phyloP scores from a whole-genome alignment of 1,284 basidiomycete genomes.

The Austroboletus novae-zelandiae region DNA sequence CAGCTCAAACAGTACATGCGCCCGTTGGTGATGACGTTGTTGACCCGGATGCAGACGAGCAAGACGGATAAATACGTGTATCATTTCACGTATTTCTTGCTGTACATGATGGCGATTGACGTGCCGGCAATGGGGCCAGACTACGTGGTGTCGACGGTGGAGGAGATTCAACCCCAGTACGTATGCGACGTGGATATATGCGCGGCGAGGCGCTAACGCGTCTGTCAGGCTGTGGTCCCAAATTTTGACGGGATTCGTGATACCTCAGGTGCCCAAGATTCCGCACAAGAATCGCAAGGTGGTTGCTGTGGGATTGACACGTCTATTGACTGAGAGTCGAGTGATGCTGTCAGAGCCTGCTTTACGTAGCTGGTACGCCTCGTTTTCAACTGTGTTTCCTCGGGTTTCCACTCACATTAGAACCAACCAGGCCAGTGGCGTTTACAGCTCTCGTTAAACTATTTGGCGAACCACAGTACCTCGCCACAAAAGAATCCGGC shows the following conservation, averaged over 20 bases:
- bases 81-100: slow-evolving; percentile 78
- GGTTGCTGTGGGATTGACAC: slow-evolving; percentile 79
- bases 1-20: slow-evolving; percentile 75
- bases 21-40: slow-evolving; percentile 76
- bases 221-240: slow-evolving; percentile 79
- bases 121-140: slow-evolving; percentile 76
- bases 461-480: slow-evolving; percentile 71
- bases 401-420: not conserved
- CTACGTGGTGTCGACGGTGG: slow-evolving; percentile 73
- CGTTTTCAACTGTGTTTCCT: not conserved
- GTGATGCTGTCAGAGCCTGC: slow-evolving; percentile 65
- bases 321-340: slow-evolving; percentile 73
- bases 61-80: slow-evolving; percentile 92
- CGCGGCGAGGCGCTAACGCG: not conserved
- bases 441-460: slow-evolving; percentile 79
- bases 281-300: slow-evolving; percentile 82
- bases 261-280: slow-evolving; percentile 81
- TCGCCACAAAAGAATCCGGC: slow-evolving; percentile 43
- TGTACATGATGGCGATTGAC: slow-evolving; percentile 74
- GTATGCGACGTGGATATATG: not conserved
- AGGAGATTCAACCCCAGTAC: slow-evolving; percentile 84
- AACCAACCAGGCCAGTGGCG: slow-evolving; percentile 52
- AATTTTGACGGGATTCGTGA: slow-evolving; percentile 75
- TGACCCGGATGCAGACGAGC: slow-evolving; percentile 84
- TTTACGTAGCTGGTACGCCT: slow-evolving; percentile 66